These are phyloP conservation scores for Eutrema japonicum DNA, from an alignment of 345 rosid genomes.

Conservation along the genomic window DNA sequence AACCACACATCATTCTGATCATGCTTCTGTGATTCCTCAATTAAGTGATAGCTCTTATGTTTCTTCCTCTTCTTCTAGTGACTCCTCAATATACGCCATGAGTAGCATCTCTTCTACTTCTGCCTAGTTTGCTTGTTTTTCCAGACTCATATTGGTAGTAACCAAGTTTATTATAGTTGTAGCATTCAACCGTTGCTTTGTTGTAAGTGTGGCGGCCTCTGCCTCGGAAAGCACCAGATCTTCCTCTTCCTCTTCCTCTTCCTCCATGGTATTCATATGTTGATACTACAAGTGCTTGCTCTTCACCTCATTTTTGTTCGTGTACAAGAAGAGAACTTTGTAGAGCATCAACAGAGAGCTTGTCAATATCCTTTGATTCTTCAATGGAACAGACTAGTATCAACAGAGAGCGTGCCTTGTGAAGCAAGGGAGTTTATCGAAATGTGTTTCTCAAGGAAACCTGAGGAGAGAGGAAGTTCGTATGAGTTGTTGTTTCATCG, in stretches of 20 bases:
- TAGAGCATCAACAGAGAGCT: too few species aligned
- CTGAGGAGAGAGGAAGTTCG: constrained; percentile 4
- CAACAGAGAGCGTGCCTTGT: background rate
- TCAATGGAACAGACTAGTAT: too few species aligned
- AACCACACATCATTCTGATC: background rate
- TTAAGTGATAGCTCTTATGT: background rate
- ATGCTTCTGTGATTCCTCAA: background rate
- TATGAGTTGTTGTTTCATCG: background rate
- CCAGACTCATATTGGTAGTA: background rate
- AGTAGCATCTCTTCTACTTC: background rate
- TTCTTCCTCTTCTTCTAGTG: background rate
- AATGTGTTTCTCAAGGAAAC: constrained; percentile 1
- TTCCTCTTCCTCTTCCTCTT: background rate
- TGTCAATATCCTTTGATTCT: too few species aligned
- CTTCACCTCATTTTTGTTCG: too few species aligned
- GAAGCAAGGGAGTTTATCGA: constrained; percentile 7
- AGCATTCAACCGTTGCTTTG: background rate
- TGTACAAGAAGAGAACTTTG: too few species aligned
- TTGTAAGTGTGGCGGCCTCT: background rate
- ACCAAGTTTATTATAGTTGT: background rate
- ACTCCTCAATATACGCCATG: background rate
- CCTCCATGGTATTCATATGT: background rate
- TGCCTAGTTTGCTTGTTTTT: background rate
- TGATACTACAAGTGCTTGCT: background rate
- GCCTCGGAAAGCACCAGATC: background rate